A percentile compares a stretch with the other conserved stretches of the same genome.
Conservation (phyloP, 768 basidiomycete species). For the Trichaptum fuscoviolaceum region DNA sequence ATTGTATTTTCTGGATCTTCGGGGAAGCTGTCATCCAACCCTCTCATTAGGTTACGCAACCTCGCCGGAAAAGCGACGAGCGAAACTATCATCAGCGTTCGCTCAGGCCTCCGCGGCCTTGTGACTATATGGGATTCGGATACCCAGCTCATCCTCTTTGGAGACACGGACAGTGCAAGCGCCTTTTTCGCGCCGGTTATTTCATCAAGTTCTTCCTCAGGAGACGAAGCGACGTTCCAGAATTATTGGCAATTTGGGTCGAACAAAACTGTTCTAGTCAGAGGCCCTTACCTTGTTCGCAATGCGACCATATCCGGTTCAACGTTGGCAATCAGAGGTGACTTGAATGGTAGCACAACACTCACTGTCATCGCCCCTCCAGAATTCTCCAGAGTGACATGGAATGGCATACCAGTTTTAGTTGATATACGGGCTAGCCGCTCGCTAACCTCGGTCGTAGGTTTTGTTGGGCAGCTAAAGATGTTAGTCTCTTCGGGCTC, state of each 20-base stretch:
- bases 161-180: conserved; percentile 58
- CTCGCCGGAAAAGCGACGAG: conserved; percentile 26
- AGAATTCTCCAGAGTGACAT: conserved; percentile 47
- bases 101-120: conserved; percentile 51
- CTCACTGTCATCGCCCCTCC: conserved; percentile 63
- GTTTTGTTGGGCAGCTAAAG: conserved; percentile 44
- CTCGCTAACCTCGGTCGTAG: conserved; percentile 32
- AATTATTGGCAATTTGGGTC: conserved; percentile 73
- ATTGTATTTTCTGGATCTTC: conserved; percentile 36
- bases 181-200: conserved; percentile 77
- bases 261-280: conserved; percentile 55
- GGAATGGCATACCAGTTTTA: conserved; percentile 57
- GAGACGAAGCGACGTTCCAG: conserved; percentile 29
- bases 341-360: conserved; percentile 52
- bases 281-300: conserved; percentile 42
- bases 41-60: background rate
- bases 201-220: conserved; percentile 5
- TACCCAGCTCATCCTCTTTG: conserved; percentile 62
- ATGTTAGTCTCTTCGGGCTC: conserved; percentile 24
- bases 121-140: conserved; percentile 63
- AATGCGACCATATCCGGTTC: conserved; percentile 29
- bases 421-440: conserved; percentile 30
- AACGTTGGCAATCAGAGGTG: conserved; percentile 57
- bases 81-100: conserved; percentile 45
- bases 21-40: background rate